Base-by-base conservation (phyloP, 2,329 filamentous ascomycete species). In the Ceratocystis huliohia region DNA sequence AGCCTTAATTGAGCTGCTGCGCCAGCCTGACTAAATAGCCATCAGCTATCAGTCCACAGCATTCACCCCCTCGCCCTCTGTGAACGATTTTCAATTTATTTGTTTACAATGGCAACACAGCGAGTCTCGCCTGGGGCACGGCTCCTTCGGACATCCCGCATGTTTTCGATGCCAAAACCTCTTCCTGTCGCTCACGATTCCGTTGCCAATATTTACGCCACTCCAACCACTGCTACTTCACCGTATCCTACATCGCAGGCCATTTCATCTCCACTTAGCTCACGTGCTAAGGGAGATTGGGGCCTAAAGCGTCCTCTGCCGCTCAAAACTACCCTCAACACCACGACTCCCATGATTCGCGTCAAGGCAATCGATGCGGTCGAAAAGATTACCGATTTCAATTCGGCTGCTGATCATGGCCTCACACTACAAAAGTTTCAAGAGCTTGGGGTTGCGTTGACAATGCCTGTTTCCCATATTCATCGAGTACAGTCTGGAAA, bases 301-400 rank as follows among this genome's bases (percentile, higher is more conserved):
- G 93, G 93, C 15, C 79, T 96, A 71, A 97, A 97, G 78, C 82
- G 93, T 66, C 81, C 91, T 0, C 79, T 97, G 5, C 93, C 93
- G 1, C 77, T 87, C 7, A 87, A 87, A 74, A 86, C 88, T 2
- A 92, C 90, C 4, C 83, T 85, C 22, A 84, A 84, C 65, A 85
- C 85, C 5, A 84, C 86, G 5, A 86, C 85, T n/a, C 89, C 91
- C 8, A 80, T 89, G 63, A 82, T 96, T 65, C 84, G 89, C 70
- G 78, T 97, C 70, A 86, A 85, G 72, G 82, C 88, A 68, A 82
- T 96, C 70, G 93, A 97, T 78, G 89, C 90, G 1, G 83, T 86
- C 71, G 91, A 96, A 76, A 88, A 91, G 74, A 82, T 96, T 70
- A 96, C 92, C 73, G 91, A 96, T 73, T 97, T 91, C 76, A 81